Evolutionary conservation across 805 yeast species (phyloP), one percentile per base, ranked within the genome.

Genomic region (Candida rishiriensis): DNA sequence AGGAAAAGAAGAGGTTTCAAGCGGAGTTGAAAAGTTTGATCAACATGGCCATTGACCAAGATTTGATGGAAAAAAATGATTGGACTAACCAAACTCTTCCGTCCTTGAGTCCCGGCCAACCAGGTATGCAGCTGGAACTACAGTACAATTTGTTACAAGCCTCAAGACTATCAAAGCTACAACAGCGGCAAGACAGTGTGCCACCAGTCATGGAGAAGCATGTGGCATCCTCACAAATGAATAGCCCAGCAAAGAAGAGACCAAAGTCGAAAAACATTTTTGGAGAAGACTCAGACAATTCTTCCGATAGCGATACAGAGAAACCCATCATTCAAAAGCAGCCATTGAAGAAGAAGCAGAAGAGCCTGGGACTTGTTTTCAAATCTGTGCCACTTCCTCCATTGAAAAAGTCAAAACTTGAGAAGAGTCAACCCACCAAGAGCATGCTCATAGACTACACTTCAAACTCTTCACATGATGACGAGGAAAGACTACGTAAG

Each of bases 51-150:
- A 69, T 73, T 14, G 61, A 63, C 2, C 63, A 68, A 38, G 63
- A 65, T 17, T 69, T 68, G 34, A 52, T 82, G 3, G 69, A 73
- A 64, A 49, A 60, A 1, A 79, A 76, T 49, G 73, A 79, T 47
- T 83, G 89, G 89, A 56, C 53, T 3, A 49, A 39, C 10, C 80
- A 78, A 56, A 60, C 61, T 29, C 49, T 83, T 6, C 88, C 88
- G 50, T 72, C 38, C 52, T 69, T 48, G 26, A 40, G 44, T 28
- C 51, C 51, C 1, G 35, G 28, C 11, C 29, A 40, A 40, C 32
- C 49, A 12, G 26, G 16, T 7, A 42, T 39, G 38, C 35, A 39
- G 36, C 39, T 59, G 2, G 54, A 55, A n/a, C 46, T 60, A 33
- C 38, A 50, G 16, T 54, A 54, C 38, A 52, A 59, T 36, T 33